Evolutionary conservation across 2,329 filamentous ascomycete genomes (phyloP), one percentile per base, ranked within the genome.

Genomic region (Epichloe aotearoae): DNA sequence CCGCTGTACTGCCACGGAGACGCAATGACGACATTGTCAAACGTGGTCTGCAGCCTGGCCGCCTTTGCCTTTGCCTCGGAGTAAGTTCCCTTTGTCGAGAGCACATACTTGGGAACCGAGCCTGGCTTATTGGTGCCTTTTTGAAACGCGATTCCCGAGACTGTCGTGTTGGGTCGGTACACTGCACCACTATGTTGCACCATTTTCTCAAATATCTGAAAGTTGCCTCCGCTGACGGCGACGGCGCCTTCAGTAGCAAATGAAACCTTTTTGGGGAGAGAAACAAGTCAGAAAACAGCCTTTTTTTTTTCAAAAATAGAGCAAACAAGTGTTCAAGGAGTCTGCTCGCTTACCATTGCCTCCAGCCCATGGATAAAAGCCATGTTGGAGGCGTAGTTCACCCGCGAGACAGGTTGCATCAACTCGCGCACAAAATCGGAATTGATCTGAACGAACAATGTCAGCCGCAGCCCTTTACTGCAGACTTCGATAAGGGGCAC

Each of bases 361-460:
- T 94, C 88, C 1, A 98, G 69, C 0, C 88, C 93, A 61, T 97
- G 90, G 46, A 97, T 93, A 37, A 81, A 72, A n/a, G 73, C 78
- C 12, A 97, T 67, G 58, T 97, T 96, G 46, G 90, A 88, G 1
- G 86, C 93, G 67, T 96, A 98, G 66, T 97, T 97, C 55, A 96
- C 91, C 19, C 93, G 78, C 1, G 93, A 96, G 52, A 83, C 86
- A 2, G 91, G 88, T 67, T 97, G 91, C 26, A 97, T 80, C 46
- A 98, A 80, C 47, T 98, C 88, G 14, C 79, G 78, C 0, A 83
- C 74, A 63, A 95, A 97, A 0, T 71, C 63, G 0, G 73, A 69
- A 23, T 77, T 73, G 51, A 96, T 81, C 60, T 81, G 38, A 12
- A 40, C 15, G 5, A 3, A 4, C 12, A 20, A 10, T 12, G 38